phyloP scores from a whole-genome alignment of 73 alveolate genomes.

The Paramecium biaurelia region DNA sequence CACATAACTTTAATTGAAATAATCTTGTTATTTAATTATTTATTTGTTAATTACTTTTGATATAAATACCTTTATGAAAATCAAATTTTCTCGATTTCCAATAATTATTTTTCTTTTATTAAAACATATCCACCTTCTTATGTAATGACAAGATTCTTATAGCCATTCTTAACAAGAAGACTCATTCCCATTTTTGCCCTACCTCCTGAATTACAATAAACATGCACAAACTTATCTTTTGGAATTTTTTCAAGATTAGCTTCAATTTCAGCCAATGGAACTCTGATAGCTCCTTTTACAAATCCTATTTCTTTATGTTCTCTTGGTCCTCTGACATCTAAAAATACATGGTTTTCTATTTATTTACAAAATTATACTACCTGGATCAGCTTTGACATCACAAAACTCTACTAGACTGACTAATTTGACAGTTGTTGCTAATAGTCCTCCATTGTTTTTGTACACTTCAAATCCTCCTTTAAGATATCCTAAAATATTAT shows the following conservation, averaged over 20 bases:
- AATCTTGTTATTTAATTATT: no score
- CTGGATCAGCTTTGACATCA: neutral
- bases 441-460: constrained; percentile 16
- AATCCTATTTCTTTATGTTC: constrained; percentile 43
- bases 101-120: neutral
- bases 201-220: constrained; percentile 56
- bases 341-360: neutral
- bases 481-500: constrained; percentile 58
- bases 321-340: neutral
- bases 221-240: constrained; percentile 46
- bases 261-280: constrained; percentile 50
- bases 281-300: constrained; percentile 44
- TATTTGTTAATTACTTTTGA: no score
- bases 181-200: constrained; percentile 51
- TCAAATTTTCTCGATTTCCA: neutral
- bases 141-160: neutral
- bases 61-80: neutral
- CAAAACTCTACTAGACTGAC: constrained; percentile 8
- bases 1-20: no score
- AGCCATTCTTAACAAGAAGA: constrained; percentile 9
- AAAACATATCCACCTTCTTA: neutral
- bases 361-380: neutral
- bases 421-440: constrained; percentile 15
- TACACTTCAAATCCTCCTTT: constrained; percentile 65
- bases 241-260: neutral